Percentiles rank a stretch among this genome's conserved stretches.
Evolutionary conservation across 179 eudicot species (phyloP).

Genomic region (Beta corolliflora): DNA sequence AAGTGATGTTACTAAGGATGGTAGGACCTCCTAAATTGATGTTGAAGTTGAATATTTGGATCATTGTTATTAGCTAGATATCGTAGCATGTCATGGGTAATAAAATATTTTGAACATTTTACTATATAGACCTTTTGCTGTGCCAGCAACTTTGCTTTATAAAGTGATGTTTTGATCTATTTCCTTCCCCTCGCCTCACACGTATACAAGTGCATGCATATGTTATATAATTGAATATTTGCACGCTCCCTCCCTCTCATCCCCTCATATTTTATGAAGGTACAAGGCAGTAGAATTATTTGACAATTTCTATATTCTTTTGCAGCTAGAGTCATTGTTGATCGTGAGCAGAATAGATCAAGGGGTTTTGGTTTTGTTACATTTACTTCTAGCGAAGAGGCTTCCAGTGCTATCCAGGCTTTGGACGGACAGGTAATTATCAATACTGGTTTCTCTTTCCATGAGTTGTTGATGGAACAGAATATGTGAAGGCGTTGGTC

Average conservation of each 20-base stretch:
- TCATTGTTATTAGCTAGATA: background rate
- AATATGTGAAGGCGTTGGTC: background rate
- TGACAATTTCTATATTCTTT: background rate
- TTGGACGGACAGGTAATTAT: constrained; percentile 71
- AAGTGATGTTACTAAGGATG: background rate
- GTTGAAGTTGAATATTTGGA: background rate
- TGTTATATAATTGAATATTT: background rate
- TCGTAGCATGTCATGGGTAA: background rate
- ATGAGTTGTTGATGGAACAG: background rate
- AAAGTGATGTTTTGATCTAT: background rate
- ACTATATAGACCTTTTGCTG: background rate
- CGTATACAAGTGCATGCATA: background rate
- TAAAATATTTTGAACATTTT: background rate
- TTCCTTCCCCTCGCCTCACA: background rate
- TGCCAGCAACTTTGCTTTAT: background rate
- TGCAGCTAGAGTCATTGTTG: constrained; percentile 82
- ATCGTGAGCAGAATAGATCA: constrained; percentile 81
- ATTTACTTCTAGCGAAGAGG: constrained; percentile 58
- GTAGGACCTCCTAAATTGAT: background rate
- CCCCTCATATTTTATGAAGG: background rate
- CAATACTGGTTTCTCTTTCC: constrained; percentile 1
- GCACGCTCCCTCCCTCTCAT: too few species aligned
- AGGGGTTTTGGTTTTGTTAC: constrained; percentile 94
- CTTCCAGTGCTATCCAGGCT: constrained; percentile 81
- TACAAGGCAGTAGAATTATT: background rate